phyloP scores from a whole-genome alignment of 768 basidiomycete genomes.

The Termitomyces sp. region DNA sequence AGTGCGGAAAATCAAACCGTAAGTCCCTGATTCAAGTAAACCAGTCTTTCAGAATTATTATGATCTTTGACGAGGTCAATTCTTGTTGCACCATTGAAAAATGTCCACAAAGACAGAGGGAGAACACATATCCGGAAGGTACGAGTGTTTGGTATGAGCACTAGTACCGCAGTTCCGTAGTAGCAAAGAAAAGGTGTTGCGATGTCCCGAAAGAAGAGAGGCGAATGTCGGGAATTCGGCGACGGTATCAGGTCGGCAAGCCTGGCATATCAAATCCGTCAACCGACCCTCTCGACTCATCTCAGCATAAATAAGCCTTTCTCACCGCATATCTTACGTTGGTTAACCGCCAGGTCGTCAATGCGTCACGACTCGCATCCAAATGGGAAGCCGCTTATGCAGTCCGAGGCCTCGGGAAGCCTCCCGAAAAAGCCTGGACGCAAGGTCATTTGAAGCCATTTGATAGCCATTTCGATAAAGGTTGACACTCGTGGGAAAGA shows the following conservation, averaged over 20 bases:
- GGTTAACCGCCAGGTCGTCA: not conserved
- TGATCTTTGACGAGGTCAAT: slow-evolving; percentile 34
- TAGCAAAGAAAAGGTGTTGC: slow-evolving; percentile 38
- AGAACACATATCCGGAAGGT: slow-evolving; percentile 40
- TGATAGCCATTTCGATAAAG: too few relatives aligned
- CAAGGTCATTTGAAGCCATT: too few relatives aligned
- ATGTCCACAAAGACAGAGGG: slow-evolving; percentile 39
- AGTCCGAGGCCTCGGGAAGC: too few relatives aligned
- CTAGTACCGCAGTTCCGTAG: slow-evolving; percentile 49
- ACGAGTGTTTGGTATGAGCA: slow-evolving; percentile 40
- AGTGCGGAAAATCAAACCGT: slow-evolving; percentile 26
- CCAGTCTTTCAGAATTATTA: slow-evolving; percentile 25
- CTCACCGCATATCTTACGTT: slow-evolving; percentile 13
- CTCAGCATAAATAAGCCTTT: not conserved
- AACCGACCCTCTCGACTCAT: not conserved
- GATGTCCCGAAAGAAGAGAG: slow-evolving; percentile 30
- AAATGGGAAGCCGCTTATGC: not conserved
- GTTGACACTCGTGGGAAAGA: too few relatives aligned
- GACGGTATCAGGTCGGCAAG: slow-evolving; percentile 22
- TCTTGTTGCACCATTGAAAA: slow-evolving; percentile 37
- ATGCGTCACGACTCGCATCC: not conserved
- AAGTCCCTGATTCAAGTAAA: slow-evolving; percentile 40
- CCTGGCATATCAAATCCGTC: slow-evolving; percentile 9
- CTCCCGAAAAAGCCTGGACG: too few relatives aligned
- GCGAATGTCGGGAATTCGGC: slow-evolving; percentile 26